Evolutionary conservation across 148 eudicot genomes (phyloP).

Genomic region (Silene conica): DNA sequence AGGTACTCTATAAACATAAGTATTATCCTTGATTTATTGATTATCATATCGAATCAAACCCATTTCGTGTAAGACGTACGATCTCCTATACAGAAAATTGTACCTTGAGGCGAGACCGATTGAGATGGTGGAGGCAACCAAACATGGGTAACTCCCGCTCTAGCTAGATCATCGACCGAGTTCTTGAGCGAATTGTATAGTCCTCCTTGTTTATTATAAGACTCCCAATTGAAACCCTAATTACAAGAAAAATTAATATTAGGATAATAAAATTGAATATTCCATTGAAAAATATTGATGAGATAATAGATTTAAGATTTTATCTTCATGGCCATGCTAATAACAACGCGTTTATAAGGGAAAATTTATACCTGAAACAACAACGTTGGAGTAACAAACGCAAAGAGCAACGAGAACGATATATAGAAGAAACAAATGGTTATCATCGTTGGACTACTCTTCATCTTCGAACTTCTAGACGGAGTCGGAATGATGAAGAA

Average conservation of each 20-base stretch:
- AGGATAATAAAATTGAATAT: too few species aligned
- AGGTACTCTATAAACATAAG: too few species aligned
- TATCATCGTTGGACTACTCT: not conserved
- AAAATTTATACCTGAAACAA: slow-evolving; percentile 43
- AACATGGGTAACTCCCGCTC: slow-evolving; percentile 70
- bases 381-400: slow-evolving; percentile 33
- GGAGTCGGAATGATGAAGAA: not conserved
- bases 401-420: slow-evolving; percentile 13
- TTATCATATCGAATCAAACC: too few species aligned
- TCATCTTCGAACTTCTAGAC: slow-evolving; percentile 1
- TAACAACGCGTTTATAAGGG: too few species aligned
- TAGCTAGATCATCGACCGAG: slow-evolving; percentile 42
- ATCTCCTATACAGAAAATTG: too few species aligned
- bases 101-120: slow-evolving; percentile 61
- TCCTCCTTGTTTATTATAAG: slow-evolving; percentile 54
- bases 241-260: not conserved
- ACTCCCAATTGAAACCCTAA: slow-evolving; percentile 81
- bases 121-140: slow-evolving; percentile 87
- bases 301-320: too few species aligned
- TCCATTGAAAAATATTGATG: not conserved
- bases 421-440: slow-evolving; percentile 2
- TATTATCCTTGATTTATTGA: too few species aligned
- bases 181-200: slow-evolving; percentile 48
- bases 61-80: too few species aligned
- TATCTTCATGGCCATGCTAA: too few species aligned